Evolutionary conservation across 2,329 filamentous ascomycete genomes (phyloP), one percentile per base, ranked within the genome.

Genomic region (Aquanectria penicillioides): DNA sequence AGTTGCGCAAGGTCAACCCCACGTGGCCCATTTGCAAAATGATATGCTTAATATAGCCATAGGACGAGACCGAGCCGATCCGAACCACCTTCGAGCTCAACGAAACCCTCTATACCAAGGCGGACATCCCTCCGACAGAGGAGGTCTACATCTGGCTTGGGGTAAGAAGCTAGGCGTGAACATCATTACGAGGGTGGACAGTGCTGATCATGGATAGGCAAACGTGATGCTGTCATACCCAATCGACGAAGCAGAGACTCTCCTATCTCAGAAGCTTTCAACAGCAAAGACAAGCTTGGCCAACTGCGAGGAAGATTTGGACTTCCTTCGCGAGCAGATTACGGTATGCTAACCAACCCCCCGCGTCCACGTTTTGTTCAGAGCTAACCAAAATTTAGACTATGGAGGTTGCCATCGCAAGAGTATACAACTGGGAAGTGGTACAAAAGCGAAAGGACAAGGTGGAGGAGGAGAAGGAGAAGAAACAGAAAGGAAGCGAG

Each of bases 341-440:
- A 99, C 95, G 63, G 94, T 96, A 80, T 67, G 86, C 78, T 58
- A 12, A 22, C 5, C 25, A 18, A 20, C 36, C 38, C 25, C 3
- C 17, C 22, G 54, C n/a, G 18, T 13, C 15, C 4, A 29, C n/a
- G n/a, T n/a, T n/a, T n/a, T n/a, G 4, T 15, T 34, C 8, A 17
- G 26, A 69, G 65, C 61, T 57, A 7, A 56, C 20, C 12, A 43
- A 46, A 54, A 26, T 15, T n/a, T 66, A 96, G 92, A 97, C 94
- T 0, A 89, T 99, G 82, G 95, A 99, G 77, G 95, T 99, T 28
- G 95, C 95, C 4, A 93, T 94, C 34, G 95, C 95, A 18, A 86
- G 95, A 64, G 94, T 99, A n/a, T 98, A 99, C 78, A 99, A 99
- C 77, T 98, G 95, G 94, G 95, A 99, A 72, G 93, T 99, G 5